Evolutionary conservation across 1,139 yeast species (phyloP).

Genomic region (Kurtzmaniella natalensis): DNA sequence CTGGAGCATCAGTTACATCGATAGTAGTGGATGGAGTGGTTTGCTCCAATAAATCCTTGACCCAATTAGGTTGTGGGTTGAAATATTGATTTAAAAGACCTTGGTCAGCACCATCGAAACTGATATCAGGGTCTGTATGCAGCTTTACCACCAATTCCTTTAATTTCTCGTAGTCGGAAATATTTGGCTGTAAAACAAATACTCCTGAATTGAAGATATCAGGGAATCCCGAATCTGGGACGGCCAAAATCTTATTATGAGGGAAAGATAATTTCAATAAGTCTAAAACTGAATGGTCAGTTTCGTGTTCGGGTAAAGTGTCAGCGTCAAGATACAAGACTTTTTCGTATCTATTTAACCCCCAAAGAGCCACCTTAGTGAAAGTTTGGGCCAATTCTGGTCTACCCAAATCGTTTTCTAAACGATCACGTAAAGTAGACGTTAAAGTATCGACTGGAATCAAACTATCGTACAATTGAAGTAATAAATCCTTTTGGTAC

Average conservation of each 20-base stretch:
- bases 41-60: slow-evolving; percentile 14
- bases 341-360: slow-evolving; percentile 50
- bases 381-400: slow-evolving; percentile 72
- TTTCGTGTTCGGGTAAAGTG: slow-evolving; percentile 53
- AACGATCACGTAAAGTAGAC: slow-evolving; percentile 23
- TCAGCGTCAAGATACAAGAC: slow-evolving; percentile 82
- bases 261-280: slow-evolving; percentile 29
- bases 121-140: slow-evolving; percentile 27
- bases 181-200: slow-evolving; percentile 60
- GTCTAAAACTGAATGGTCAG: slow-evolving; percentile 22
- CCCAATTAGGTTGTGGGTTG: slow-evolving; percentile 46
- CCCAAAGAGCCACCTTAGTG: slow-evolving; percentile 75
- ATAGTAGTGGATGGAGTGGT: slow-evolving; percentile 2
- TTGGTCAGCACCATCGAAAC: slow-evolving; percentile 96
- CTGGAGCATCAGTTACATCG: slow-evolving; percentile 8
- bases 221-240: slow-evolving; percentile 96
- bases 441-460: slow-evolving; percentile 26
- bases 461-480: slow-evolving; percentile 26
- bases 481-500: slow-evolving; percentile 25
- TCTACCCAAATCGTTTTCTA: slow-evolving; percentile 46
- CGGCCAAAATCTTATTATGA: slow-evolving; percentile 51
- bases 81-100: slow-evolving; percentile 85
- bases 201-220: slow-evolving; percentile 93
- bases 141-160: slow-evolving; percentile 25
- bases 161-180: slow-evolving; percentile 41